A percentile compares a stretch with the other conserved stretches of the same genome.
These are phyloP conservation scores for Rubia peregrina DNA, from an alignment of 305 asterid genomes.

Conservation along the genomic window DNA sequence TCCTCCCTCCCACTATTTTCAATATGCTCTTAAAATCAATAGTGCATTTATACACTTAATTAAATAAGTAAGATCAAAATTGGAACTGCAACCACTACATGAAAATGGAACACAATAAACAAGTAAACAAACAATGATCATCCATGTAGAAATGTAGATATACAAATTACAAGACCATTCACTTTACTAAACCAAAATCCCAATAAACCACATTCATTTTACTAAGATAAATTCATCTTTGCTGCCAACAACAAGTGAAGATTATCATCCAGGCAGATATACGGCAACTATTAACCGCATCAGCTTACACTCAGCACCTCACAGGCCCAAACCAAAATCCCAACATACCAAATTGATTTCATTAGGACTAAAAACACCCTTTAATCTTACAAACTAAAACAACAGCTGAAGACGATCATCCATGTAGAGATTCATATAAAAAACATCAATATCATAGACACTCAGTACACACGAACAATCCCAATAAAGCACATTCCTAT, in stretches of 20 bases:
- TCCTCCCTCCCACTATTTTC: not conserved
- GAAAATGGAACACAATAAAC: not conserved
- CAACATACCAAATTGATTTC: too few relatives aligned
- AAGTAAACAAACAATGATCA: not conserved
- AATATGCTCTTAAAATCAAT: slow-evolving; percentile 28
- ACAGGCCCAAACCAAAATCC: too few relatives aligned
- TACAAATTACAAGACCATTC: not conserved
- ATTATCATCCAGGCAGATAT: not conserved
- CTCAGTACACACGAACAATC: not conserved
- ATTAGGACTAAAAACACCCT: too few relatives aligned
- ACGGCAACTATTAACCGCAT: too few relatives aligned
- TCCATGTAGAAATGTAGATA: not conserved
- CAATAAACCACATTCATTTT: not conserved
- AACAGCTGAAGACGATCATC: not conserved
- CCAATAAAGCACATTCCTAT: not conserved
- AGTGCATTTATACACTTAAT: slow-evolving; percentile 8
- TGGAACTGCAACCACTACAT: not conserved
- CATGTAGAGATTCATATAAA: not conserved
- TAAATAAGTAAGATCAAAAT: slow-evolving; percentile 13
- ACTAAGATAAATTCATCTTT: not conserved
- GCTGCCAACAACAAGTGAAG: not conserved
- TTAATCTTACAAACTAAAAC: too few relatives aligned
- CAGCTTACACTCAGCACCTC: too few relatives aligned
- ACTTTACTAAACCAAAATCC: not conserved
- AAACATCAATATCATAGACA: not conserved